Conservation (phyloP, 2,329 filamentous ascomycete genomes). For the Colletotrichum eleusines region DNA sequence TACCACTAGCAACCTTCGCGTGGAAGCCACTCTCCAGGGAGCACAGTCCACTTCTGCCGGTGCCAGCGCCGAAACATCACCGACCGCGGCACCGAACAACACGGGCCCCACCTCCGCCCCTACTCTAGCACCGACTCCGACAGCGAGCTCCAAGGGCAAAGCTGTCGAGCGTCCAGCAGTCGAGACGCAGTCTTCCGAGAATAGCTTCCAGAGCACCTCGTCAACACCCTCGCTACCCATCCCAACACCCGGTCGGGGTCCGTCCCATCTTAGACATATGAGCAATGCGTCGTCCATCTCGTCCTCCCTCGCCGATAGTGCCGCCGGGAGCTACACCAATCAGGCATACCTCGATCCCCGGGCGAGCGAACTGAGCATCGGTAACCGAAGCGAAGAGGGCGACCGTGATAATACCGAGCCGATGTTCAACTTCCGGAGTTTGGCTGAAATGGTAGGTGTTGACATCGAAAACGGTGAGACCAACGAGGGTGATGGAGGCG, state of each 20-base stretch:
- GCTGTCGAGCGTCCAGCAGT: constrained; percentile 68
- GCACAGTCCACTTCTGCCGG: constrained; percentile 45
- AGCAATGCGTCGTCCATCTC: constrained; percentile 88
- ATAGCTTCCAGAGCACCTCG: constrained; percentile 44
- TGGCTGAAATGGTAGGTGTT: constrained; percentile 85
- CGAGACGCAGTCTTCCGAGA: constrained; percentile 44
- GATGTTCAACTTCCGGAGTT: constrained; percentile 91
- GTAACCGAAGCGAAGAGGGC: constrained; percentile 59
- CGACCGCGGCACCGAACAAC: constrained; percentile 49
- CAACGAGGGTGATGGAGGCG: constrained; percentile 47
- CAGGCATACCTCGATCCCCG: constrained; percentile 59
- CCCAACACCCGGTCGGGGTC: constrained; percentile 66
- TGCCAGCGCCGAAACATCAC: constrained; percentile 42
- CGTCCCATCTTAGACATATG: constrained; percentile 82
- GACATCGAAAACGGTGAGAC: constrained; percentile 64
- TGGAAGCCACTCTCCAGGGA: constrained; percentile 65
- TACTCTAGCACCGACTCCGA: constrained; percentile 47
- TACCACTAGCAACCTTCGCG: constrained; percentile 68
- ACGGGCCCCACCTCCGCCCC: constrained; percentile 43
- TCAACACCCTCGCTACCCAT: constrained; percentile 58
- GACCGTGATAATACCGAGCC: constrained; percentile 74
- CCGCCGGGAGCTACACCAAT: constrained; percentile 63
- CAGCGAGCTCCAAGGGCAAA: constrained; percentile 73
- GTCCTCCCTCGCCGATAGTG: constrained; percentile 80
- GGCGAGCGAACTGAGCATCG: constrained; percentile 66